Conservation (phyloP, 345 rosid genomes). For the Populus nigra region DNA sequence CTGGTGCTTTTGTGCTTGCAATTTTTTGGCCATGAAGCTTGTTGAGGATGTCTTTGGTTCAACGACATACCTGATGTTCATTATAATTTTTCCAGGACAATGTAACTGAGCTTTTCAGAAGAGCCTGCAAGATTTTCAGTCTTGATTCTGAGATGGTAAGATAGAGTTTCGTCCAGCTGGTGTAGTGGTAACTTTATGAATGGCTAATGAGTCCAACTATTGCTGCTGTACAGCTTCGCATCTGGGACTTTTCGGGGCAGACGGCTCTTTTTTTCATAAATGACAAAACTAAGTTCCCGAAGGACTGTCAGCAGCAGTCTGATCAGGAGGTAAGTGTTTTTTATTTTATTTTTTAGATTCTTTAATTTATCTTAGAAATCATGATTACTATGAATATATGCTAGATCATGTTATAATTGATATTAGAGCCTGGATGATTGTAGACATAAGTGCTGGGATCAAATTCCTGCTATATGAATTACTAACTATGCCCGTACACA, state of each 20-base stretch:
- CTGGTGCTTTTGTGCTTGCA: constrained; percentile 1
- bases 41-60: constrained; percentile 9
- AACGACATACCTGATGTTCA: neutral
- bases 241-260: constrained; percentile 94
- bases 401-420: neutral
- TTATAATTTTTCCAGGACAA: constrained; percentile 56
- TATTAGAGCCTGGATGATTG: neutral
- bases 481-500: too few species aligned
- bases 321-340: constrained; percentile 74
- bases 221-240: constrained; percentile 58
- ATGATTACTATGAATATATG: neutral
- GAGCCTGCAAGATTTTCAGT: constrained; percentile 94
- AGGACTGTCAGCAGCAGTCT: constrained; percentile 57
- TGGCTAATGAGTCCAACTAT: constrained; percentile 22
- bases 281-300: constrained; percentile 48
- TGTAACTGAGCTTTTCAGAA: constrained; percentile 74
- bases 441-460: neutral
- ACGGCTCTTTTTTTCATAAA: constrained; percentile 53
- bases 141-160: constrained; percentile 77
- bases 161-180: constrained; percentile 16
- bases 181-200: constrained; percentile 3
- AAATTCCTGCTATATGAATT: neutral
- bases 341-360: neutral
- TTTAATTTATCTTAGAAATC: neutral
- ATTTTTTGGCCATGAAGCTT: neutral